These are phyloP conservation scores for Ophiosphaerella narmari DNA, from an alignment of 2,329 filamentous ascomycete species.

Conservation along the genomic window DNA sequence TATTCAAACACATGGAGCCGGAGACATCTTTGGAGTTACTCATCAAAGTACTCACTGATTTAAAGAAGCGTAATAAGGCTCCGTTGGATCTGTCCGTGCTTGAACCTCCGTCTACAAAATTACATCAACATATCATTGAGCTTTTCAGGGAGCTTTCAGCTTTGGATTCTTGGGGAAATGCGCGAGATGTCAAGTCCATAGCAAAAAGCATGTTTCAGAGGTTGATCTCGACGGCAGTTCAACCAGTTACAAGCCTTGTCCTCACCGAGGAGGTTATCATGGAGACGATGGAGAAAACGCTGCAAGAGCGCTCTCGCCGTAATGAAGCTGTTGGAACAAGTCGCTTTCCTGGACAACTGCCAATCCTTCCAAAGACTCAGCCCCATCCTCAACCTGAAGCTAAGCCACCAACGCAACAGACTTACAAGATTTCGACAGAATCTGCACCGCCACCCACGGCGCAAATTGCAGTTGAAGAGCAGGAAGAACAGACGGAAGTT, in stretches of 20 bases:
- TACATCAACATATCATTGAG: conserved; percentile 20
- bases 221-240: conserved; percentile 28
- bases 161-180: conserved; percentile 64
- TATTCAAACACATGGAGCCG: conserved; percentile 54
- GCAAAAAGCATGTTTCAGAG: conserved; percentile 55
- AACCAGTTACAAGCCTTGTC: conserved; percentile 17
- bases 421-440: conserved; percentile 6
- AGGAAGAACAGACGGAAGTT: conserved; percentile 3
- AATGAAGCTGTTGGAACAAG: conserved; percentile 22
- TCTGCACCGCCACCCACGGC: conserved; percentile 5
- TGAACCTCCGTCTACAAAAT: conserved; percentile 16
- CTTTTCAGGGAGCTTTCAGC: conserved; percentile 50
- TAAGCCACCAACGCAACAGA: conserved; percentile 1
- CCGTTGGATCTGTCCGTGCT: conserved; percentile 36
- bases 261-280: conserved; percentile 33
- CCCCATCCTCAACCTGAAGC: conserved; percentile 11
- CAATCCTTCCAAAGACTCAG: background rate
- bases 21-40: conserved; percentile 47
- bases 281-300: conserved; percentile 33
- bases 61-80: conserved; percentile 39
- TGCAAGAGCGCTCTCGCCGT: conserved; percentile 38
- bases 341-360: conserved; percentile 8
- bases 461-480: conserved; percentile 1
- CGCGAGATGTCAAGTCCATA: conserved; percentile 63
- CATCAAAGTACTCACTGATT: conserved; percentile 35